Base-by-base conservation (phyloP, 371 early-diverging fungal species). In the Mortierella sp. region DNA sequence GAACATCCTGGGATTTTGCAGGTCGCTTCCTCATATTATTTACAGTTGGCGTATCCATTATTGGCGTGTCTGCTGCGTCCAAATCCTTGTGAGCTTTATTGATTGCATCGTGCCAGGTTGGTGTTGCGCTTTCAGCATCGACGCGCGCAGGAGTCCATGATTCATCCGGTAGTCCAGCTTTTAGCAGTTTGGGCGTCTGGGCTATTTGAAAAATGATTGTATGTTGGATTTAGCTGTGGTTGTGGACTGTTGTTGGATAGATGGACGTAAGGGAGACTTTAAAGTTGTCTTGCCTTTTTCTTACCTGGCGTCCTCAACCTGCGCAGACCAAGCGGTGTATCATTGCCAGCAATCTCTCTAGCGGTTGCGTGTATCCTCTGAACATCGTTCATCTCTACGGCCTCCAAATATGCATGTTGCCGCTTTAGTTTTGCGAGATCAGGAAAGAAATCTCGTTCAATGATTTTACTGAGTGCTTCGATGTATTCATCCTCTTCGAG, bases 371-470 rank as follows among this genome's bases (percentile, higher is more conserved):
- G 50, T 53, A 85, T 80, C 36, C 80, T 63, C 21, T 76, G 70
- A 11, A 69, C 48, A 55, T 84, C 80, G 55, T 78, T 84, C 62
- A 74, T 63, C 40, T 70, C 68, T 45, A 83, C 71, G 4, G 84
- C 83, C 24, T 85, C 83, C 33, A 85, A 52, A 52, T 85, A 85
- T 21, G 75, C 84, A 67, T 84, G 72, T 32, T 84, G 84, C 38
- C 82, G 65, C 72, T 86, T 88, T 61, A 96, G 70, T 57, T 87
- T 87, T 24, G 90, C 87, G 19, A 96, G 86, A 63, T 92, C 87
- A 3, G 96, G 96, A 69, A 94, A 96, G 74, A 94, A 96, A 76
- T 96, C 96, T 16, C 96, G 86, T 76, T 95, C 90, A 57, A 96
- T 94, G 69, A 96, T 94, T 58, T 86, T 82, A 57, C 91, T 90